These are phyloP conservation scores for Beauveria australis DNA, from an alignment of 2,329 filamentous ascomycete genomes.

Conservation along the genomic window DNA sequence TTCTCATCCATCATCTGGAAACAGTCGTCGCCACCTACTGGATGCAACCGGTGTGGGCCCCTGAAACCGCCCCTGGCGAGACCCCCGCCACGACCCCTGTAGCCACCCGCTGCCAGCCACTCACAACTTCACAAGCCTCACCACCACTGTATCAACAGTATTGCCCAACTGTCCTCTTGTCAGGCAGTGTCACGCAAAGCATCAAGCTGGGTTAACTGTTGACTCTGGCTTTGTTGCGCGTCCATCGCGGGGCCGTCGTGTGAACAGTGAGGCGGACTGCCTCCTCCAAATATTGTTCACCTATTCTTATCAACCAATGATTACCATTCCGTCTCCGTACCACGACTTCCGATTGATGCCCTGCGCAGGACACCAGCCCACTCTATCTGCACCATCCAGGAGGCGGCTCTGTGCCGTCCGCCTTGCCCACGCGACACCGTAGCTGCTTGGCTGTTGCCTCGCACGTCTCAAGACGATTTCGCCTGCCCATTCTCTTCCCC, in stretches of 20 bases:
- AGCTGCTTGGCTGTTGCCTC: not conserved
- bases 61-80: not conserved
- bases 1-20: too few species aligned
- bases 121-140: too few species aligned
- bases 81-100: not conserved
- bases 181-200: too few species aligned
- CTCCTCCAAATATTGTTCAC: too few species aligned
- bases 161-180: too few species aligned
- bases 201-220: too few species aligned
- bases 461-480: not conserved
- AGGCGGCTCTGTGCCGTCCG: not conserved
- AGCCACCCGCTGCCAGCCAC: not conserved
- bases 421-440: not conserved
- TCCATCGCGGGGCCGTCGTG: too few species aligned
- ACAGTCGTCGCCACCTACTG: too few species aligned
- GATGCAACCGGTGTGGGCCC: not conserved
- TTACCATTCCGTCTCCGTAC: not conserved
- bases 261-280: too few species aligned
- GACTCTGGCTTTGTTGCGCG: too few species aligned
- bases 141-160: too few species aligned
- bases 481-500: not conserved
- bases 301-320: too few species aligned
- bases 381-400: not conserved
- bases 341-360: not conserved
- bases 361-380: not conserved